Evolutionary conservation across 768 basidiomycete genomes (phyloP).

Genomic region (Leccinum obscurum): DNA sequence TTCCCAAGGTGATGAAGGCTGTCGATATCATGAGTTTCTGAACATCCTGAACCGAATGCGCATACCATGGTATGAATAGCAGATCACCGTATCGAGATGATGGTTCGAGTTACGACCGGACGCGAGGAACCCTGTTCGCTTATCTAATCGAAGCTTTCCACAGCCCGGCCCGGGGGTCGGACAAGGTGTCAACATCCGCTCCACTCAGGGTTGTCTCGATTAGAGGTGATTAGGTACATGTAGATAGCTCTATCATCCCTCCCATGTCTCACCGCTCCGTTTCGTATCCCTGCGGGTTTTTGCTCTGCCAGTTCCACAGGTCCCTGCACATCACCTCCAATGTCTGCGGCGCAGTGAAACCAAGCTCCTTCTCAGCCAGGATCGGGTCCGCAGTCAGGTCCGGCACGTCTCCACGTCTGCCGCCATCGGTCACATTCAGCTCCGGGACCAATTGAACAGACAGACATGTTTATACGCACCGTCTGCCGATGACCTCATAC

Average conservation of each 20-base stretch:
- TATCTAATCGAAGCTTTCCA: slow-evolving; percentile 16
- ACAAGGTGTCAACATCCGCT: not conserved
- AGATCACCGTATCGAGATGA: slow-evolving; percentile 14
- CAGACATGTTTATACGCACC: slow-evolving; percentile 50
- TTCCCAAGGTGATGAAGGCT: slow-evolving; percentile 61
- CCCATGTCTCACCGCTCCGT: slow-evolving; percentile 26
- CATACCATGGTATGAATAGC: slow-evolving; percentile 24
- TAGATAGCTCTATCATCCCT: slow-evolving; percentile 11
- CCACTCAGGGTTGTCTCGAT: slow-evolving; percentile 1
- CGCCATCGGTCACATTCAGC: slow-evolving; percentile 9
- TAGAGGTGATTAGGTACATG: slow-evolving; percentile 23
- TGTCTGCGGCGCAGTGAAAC: slow-evolving; percentile 79
- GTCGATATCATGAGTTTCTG: slow-evolving; percentile 14
- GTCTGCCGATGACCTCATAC: slow-evolving; percentile 85
- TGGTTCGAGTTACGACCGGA: not conserved
- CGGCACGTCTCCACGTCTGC: slow-evolving; percentile 90
- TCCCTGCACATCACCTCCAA: slow-evolving; percentile 95
- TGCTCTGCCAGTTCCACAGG: slow-evolving; percentile 99
- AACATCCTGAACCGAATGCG: not conserved
- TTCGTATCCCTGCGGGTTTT: slow-evolving; percentile 76
- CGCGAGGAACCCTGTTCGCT: slow-evolving; percentile 1
- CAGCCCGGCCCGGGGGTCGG: not conserved
- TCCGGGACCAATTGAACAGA: not conserved
- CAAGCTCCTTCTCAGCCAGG: slow-evolving; percentile 89
- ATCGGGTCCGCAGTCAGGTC: slow-evolving; percentile 93